Conservation (phyloP, 495 filamentous ascomycete species). For the Aspergillus wentii region DNA sequence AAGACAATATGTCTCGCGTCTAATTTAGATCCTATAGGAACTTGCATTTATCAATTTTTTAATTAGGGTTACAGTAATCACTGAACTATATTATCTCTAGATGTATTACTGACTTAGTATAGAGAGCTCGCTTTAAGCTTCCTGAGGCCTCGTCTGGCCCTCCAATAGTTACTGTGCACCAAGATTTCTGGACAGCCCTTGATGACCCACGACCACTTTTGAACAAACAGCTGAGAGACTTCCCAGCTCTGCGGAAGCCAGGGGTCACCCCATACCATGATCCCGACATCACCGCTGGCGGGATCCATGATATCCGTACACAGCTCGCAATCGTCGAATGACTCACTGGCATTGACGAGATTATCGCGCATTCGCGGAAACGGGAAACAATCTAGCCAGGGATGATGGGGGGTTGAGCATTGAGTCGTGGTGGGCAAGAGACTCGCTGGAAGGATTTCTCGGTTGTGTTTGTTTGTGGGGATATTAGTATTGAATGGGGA, state of each 20-base stretch:
- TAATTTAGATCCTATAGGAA: no score
- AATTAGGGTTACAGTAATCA: no score
- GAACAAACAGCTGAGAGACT: slow-evolving; percentile 4
- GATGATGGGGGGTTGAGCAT: slow-evolving; percentile 5
- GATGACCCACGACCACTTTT: slow-evolving; percentile 7
- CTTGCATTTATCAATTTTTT: no score
- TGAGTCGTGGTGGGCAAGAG: slow-evolving; percentile 5
- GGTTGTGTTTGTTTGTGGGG: no score
- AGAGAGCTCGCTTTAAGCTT: no score
- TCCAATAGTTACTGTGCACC: slow-evolving; percentile 4
- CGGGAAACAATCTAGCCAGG: slow-evolving; percentile 12
- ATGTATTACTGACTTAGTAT: no score
- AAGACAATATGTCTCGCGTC: no score
- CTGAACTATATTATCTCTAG: no score
- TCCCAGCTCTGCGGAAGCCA: slow-evolving; percentile 10
- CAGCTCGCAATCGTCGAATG: slow-evolving; percentile 9
- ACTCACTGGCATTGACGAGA: slow-evolving; percentile 6
- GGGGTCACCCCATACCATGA: slow-evolving; percentile 7
- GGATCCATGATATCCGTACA: slow-evolving; percentile 10
- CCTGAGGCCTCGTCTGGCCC: slow-evolving; percentile 6
- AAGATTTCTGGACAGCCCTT: slow-evolving; percentile 6
- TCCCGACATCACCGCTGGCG: slow-evolving; percentile 4
- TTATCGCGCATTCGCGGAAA: slow-evolving; percentile 13
- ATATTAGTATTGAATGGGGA: slow-evolving; percentile 10
- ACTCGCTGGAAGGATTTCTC: slow-evolving; percentile 1